Conservation (phyloP, 805 yeast genomes). For the Maudiozyma barnettii region DNA sequence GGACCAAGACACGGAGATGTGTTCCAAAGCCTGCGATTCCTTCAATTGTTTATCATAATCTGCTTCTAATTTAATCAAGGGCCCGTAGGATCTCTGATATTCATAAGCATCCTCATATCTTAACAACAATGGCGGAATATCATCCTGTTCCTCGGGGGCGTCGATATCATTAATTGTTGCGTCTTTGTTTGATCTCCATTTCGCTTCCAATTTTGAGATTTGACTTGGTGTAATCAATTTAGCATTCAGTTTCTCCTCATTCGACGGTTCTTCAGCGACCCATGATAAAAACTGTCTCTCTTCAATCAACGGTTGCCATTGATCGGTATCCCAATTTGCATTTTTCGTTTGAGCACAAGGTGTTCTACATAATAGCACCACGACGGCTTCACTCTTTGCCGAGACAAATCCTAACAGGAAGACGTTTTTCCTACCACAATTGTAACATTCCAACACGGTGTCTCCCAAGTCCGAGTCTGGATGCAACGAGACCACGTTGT, state of each 20-base stretch:
- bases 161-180: slow-evolving; percentile 66
- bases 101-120: slow-evolving; percentile 76
- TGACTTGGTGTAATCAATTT: slow-evolving; percentile 51
- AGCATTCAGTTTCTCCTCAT: slow-evolving; percentile 50
- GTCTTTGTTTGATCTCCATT: slow-evolving; percentile 66
- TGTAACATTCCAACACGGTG: slow-evolving; percentile 77
- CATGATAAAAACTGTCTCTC: slow-evolving; percentile 70
- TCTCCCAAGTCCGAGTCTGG: slow-evolving; percentile 81
- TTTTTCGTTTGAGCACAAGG: slow-evolving; percentile 79
- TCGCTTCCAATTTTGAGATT: slow-evolving; percentile 63
- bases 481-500: slow-evolving; percentile 64
- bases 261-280: slow-evolving; percentile 66
- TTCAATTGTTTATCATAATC: slow-evolving; percentile 66
- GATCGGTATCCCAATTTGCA: slow-evolving; percentile 74
- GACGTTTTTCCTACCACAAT: slow-evolving; percentile 74
- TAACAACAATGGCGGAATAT: slow-evolving; percentile 61
- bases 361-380: slow-evolving; percentile 75
- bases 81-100: slow-evolving; percentile 78
- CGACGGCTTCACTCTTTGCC: slow-evolving; percentile 78
- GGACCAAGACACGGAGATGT: slow-evolving; percentile 67
- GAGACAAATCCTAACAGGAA: slow-evolving; percentile 79
- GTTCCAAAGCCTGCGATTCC: slow-evolving; percentile 70
- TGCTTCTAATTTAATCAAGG: slow-evolving; percentile 72
- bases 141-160: slow-evolving; percentile 42
- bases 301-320: slow-evolving; percentile 82